These are phyloP conservation scores for Boechera stricta DNA, from an alignment of 345 rosid genomes.

Conservation along the genomic window DNA sequence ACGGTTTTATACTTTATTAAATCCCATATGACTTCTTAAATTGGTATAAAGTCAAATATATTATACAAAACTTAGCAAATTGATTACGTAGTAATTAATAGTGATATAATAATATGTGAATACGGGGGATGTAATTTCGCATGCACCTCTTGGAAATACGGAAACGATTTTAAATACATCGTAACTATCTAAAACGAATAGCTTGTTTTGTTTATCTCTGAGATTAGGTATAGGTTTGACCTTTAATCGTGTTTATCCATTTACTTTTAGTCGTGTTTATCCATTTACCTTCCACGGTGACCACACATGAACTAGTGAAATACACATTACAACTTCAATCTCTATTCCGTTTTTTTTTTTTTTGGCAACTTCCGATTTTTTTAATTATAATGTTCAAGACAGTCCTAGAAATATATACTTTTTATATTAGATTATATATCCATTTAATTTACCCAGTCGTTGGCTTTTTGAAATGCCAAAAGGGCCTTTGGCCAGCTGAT, in stretches of 20 bases:
- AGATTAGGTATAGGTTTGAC: slow-evolving; percentile 16
- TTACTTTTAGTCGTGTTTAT: slow-evolving; percentile 8
- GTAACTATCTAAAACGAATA: slow-evolving; percentile 1
- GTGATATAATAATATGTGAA: background rate
- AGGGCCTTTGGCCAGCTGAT: slow-evolving; percentile 12
- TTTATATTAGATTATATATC: background rate
- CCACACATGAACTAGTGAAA: background rate
- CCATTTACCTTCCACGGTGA: slow-evolving; percentile 9
- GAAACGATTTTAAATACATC: background rate
- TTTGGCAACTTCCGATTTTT: background rate
- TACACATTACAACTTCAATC: background rate
- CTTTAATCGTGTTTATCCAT: slow-evolving; percentile 30
- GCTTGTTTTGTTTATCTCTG: background rate
- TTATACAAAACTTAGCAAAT: slow-evolving; percentile 9
- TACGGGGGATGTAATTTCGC: slow-evolving; percentile 17
- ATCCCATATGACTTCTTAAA: slow-evolving; percentile 2
- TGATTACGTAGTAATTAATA: slow-evolving; percentile 1
- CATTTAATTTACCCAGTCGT: slow-evolving; percentile 15
- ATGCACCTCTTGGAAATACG: slow-evolving; percentile 24
- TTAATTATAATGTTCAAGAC: background rate
- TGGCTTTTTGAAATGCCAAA: slow-evolving; percentile 33
- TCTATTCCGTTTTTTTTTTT: background rate
- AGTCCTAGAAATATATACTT: background rate
- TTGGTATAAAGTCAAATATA: slow-evolving; percentile 31
- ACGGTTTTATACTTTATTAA: slow-evolving; percentile 4